phyloP scores from a whole-genome alignment of 164 flowering plant genomes.

The Amborella trichopoda region DNA sequence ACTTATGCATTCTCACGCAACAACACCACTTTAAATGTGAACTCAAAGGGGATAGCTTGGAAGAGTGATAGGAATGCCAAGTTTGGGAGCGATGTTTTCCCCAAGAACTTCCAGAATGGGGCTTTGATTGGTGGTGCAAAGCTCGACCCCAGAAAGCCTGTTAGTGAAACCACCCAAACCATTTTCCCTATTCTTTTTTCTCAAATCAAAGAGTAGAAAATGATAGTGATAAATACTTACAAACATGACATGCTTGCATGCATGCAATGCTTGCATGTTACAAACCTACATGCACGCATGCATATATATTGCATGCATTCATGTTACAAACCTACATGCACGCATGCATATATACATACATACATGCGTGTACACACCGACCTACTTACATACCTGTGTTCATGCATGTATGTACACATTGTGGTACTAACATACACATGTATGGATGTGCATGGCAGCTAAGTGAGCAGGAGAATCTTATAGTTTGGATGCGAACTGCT shows the following conservation, averaged over 20 bases:
- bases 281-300: background rate
- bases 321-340: background rate
- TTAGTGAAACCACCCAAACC: slow-evolving; percentile 21
- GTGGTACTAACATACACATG: background rate
- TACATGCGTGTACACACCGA: too few relatives aligned
- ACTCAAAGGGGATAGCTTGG: slow-evolving; percentile 77
- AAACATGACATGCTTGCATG: too few relatives aligned
- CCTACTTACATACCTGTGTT: background rate
- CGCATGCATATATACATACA: background rate
- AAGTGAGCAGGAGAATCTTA: slow-evolving; percentile 36
- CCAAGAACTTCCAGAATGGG: slow-evolving; percentile 71
- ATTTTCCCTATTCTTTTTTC: background rate
- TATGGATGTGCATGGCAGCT: background rate
- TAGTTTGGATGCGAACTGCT: slow-evolving; percentile 99
- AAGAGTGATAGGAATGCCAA: slow-evolving; percentile 85
- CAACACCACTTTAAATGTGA: slow-evolving; percentile 28
- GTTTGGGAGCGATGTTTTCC: slow-evolving; percentile 75
- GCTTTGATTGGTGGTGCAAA: slow-evolving; percentile 53
- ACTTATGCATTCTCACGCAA: slow-evolving; percentile 57
- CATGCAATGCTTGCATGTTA: background rate
- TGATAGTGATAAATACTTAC: too few relatives aligned
- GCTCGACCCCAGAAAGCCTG: slow-evolving; percentile 39
- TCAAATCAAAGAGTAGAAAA: too few relatives aligned
- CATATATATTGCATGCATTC: background rate
- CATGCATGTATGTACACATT: background rate